These are phyloP conservation scores for Melanomma pulvis-pyrius DNA, from an alignment of 495 filamentous ascomycete species.

Conservation along the genomic window DNA sequence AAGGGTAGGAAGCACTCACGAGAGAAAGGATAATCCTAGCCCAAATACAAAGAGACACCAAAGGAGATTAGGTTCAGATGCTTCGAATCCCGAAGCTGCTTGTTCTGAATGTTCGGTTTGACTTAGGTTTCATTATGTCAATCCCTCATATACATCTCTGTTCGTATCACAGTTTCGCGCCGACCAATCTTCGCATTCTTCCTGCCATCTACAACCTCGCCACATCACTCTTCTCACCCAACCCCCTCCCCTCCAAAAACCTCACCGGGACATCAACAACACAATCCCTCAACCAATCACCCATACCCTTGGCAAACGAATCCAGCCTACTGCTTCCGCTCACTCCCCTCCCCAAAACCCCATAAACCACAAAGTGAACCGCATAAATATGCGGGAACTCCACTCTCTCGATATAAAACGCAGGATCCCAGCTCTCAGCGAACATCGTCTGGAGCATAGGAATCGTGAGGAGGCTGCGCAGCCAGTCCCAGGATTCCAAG, in stretches of 20 bases:
- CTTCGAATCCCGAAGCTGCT: too few species aligned
- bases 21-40: too few species aligned
- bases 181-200: too few species aligned
- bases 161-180: too few species aligned
- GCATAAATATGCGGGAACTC: constrained; percentile 42
- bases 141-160: too few species aligned
- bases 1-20: too few species aligned
- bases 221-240: not conserved
- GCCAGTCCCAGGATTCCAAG: constrained; percentile 41
- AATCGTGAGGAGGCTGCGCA: constrained; percentile 40
- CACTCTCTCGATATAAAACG: constrained; percentile 38
- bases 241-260: constrained; percentile 25
- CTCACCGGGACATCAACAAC: constrained; percentile 33
- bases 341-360: constrained; percentile 30
- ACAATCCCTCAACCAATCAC: constrained; percentile 32
- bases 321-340: constrained; percentile 25
- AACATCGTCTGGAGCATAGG: constrained; percentile 40
- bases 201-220: not conserved
- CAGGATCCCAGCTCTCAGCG: constrained; percentile 39
- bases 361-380: constrained; percentile 43
- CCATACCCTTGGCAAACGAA: constrained; percentile 33
- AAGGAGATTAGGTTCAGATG: too few species aligned
- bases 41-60: too few species aligned
- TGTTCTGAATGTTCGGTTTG: too few species aligned
- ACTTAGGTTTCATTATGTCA: too few species aligned